A percentile compares a stretch with the other conserved stretches of the same genome.
Conservation (phyloP, 148 eudicot species). For the Chenopodium suecicum region DNA sequence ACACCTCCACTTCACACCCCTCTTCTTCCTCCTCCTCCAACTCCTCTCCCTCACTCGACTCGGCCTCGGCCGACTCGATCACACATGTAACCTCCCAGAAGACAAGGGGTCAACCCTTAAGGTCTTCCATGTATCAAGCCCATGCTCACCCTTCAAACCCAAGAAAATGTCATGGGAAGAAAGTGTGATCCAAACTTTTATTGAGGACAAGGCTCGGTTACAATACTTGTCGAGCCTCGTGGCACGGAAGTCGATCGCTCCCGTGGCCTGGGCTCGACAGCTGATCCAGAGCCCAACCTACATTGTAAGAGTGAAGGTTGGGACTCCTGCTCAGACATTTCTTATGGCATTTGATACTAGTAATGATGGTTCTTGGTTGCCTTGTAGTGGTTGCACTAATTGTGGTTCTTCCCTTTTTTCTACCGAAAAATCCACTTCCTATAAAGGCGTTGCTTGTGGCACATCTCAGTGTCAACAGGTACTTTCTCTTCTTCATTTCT, state of each 20-base stretch:
- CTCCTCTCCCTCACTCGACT: constrained; percentile 32
- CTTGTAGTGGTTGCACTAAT: constrained; percentile 69
- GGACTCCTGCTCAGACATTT: constrained; percentile 69
- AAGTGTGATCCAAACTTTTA: constrained; percentile 49
- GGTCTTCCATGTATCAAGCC: constrained; percentile 57
- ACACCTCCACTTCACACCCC: constrained; percentile 4
- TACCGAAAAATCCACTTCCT: constrained; percentile 52
- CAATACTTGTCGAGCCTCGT: constrained; percentile 61
- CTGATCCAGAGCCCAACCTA: constrained; percentile 70
- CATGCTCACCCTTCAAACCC: constrained; percentile 61
- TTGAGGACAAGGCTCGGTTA: constrained; percentile 58
- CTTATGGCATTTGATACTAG: constrained; percentile 82
- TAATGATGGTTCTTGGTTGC: constrained; percentile 83
- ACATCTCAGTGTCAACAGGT: constrained; percentile 70
- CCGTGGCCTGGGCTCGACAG: constrained; percentile 62
- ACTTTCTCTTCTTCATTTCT: background rate
- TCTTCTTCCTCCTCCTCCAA: constrained; percentile 19
- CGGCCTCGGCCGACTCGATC: constrained; percentile 16
- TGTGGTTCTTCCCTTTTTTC: constrained; percentile 49
- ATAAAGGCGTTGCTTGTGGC: constrained; percentile 41
- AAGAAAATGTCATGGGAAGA: constrained; percentile 60
- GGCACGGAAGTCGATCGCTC: constrained; percentile 48
- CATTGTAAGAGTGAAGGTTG: constrained; percentile 66
- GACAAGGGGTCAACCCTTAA: constrained; percentile 48
- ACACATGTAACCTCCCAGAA: constrained; percentile 18